These are phyloP conservation scores for Roridomyces roridus DNA, from an alignment of 768 basidiomycete genomes.

Conservation along the genomic window DNA sequence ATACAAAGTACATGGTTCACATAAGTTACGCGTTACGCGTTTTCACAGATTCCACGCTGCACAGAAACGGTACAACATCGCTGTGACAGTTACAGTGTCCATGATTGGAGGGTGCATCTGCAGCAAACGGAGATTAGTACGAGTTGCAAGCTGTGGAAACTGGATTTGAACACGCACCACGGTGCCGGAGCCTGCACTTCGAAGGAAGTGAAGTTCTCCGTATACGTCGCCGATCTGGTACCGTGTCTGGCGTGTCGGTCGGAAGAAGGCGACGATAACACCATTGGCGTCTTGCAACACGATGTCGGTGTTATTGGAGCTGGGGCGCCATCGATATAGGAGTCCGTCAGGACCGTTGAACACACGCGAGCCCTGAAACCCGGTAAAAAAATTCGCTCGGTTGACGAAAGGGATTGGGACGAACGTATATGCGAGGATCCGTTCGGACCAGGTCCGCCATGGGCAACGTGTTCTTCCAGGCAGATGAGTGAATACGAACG, in stretches of 20 bases:
- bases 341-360: conserved; percentile 87
- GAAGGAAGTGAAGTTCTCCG: conserved; percentile 85
- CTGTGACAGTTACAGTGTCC: conserved; percentile 86
- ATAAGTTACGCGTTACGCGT: conserved; percentile 16
- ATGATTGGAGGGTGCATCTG: conserved; percentile 90
- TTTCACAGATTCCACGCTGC: conserved; percentile 54
- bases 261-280: conserved; percentile 80
- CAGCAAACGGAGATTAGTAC: conserved; percentile 18
- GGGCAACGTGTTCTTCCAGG: conserved; percentile 68
- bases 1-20: conserved; percentile 13
- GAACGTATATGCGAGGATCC: conserved; percentile 66
- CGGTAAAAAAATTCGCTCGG: conserved; percentile 1
- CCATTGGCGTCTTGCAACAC: conserved; percentile 77
- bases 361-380: conserved; percentile 60
- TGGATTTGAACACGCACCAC: conserved; percentile 59
- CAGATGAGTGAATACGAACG: conserved; percentile 30
- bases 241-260: conserved; percentile 75
- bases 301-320: conserved; percentile 60
- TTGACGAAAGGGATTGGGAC: conserved; percentile 24
- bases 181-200: conserved; percentile 79
- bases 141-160: conserved; percentile 4
- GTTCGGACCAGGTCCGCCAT: conserved; percentile 85
- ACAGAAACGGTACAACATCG: conserved; percentile 86
- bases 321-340: conserved; percentile 82
- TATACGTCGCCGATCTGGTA: conserved; percentile 89